Base-by-base conservation (phyloP, 2,329 filamentous ascomycete species). In the Alternaria longipes region DNA sequence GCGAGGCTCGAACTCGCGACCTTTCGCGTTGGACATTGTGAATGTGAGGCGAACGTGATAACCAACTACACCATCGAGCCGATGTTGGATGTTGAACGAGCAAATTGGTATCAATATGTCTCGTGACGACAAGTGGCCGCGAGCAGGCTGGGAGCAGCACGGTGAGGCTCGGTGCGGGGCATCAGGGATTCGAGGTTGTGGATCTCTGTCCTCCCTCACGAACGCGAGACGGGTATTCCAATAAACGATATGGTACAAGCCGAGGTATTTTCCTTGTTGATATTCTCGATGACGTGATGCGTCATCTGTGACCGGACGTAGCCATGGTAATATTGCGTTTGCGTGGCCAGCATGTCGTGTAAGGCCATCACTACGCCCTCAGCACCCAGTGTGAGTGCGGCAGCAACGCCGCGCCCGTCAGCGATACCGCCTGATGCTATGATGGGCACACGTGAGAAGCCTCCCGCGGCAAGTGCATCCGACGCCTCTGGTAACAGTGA, bases 341-440 rank as follows among this genome's bases (percentile, higher is more conserved):
- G 46, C 6, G 12, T 22, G 3, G 6, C 45, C 30, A 49, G 20
- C 5, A 22, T 49, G 30, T 2, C 22, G 22, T 46, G 5, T 41
- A 20, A 24, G 16, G 18, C 34, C 82, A 91, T 84, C 0, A 83
- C 87, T 0, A 84, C 83, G 0, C 86, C 89, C 5, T 74, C 60
- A 1, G 81, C 81, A 0, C 86, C 87, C 11, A 90, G 74, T 1
- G 82, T 80, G 63, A 90, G 64, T 3, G 85, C 85, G 8, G 87
- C 87, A 4, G 86, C 86, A 3, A 85, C 84, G 0, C 86, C 87
- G 22, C 86, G 81, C 0, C 84, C 87, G 63, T 89, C 84, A 7
- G 82, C 82, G 53, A 90, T 86, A 0, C 88, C 88, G 1, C 88
- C 88, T 2, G 87, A 83, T 5, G 86, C 88, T 2, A 89, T 72